A percentile compares a stretch with the other conserved stretches of the same genome.
Evolutionary conservation across 2,329 filamentous ascomycete species (phyloP).

Genomic region (Trichoderma simmonsii): DNA sequence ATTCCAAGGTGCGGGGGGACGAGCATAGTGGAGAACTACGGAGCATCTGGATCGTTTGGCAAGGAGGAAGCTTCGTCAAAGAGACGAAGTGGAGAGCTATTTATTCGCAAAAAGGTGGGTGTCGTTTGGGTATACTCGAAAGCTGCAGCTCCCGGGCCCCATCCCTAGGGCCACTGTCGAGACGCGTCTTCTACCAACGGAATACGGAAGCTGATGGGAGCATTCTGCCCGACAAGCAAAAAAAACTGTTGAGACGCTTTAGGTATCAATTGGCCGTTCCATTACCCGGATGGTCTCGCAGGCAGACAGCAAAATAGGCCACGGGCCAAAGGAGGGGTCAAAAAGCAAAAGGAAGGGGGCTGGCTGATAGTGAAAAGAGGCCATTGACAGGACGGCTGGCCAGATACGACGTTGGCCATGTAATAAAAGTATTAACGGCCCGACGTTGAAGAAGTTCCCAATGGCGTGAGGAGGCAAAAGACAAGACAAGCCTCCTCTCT

Average conservation of each 20-base stretch:
- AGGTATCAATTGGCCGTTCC: slow-evolving; percentile 6
- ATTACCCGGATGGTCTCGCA: slow-evolving; percentile 8
- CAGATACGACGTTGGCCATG: slow-evolving; percentile 7
- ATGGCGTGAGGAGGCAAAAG: not conserved
- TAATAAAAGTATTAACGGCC: slow-evolving; percentile 1
- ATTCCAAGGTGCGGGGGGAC: not conserved
- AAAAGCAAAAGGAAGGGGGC: not conserved
- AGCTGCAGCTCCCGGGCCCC: not conserved
- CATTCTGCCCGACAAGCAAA: not conserved
- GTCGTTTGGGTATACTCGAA: not conserved
- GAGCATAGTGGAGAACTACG: not conserved
- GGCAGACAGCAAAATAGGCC: not conserved
- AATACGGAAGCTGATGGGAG: not conserved
- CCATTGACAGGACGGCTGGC: not conserved
- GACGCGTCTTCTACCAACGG: not conserved
- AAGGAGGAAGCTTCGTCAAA: slow-evolving; percentile 1
- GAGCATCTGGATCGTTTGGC: slow-evolving; percentile 8
- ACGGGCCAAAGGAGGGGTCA: not conserved
- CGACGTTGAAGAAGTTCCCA: slow-evolving; percentile 7
- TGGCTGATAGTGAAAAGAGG: not conserved
- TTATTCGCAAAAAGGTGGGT: not conserved
- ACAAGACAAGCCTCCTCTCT: not conserved
- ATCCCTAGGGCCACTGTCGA: not conserved
- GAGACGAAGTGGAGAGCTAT: not conserved
- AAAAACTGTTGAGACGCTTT: slow-evolving; percentile 3